Evolutionary conservation across 2,329 filamentous ascomycete species (phyloP).

Genomic region (Trichoderma sp.): DNA sequence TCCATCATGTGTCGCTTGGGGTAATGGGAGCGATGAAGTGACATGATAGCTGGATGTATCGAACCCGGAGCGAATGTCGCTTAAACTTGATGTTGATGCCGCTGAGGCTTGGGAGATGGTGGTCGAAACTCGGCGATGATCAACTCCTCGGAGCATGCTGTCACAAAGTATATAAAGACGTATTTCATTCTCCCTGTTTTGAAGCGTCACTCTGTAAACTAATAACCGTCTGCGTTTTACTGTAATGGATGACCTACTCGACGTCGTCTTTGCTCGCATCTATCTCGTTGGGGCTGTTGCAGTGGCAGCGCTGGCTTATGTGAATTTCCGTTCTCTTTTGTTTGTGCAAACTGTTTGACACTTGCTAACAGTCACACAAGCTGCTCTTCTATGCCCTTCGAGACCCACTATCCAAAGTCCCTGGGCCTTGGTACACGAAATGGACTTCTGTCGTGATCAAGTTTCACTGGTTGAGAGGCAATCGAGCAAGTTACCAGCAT

Average conservation of each 20-base stretch:
- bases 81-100: neutral
- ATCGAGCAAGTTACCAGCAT: conserved; percentile 1
- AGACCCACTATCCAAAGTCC: neutral
- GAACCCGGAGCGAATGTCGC: neutral
- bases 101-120: too few species aligned
- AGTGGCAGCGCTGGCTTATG: neutral
- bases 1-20: neutral
- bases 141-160: neutral
- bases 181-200: neutral
- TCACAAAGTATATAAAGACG: neutral
- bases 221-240: neutral
- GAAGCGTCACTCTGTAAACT: rapidly evolving
- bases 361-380: neutral
- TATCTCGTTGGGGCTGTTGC: neutral
- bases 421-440: conserved; percentile 7
- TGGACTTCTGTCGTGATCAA: neutral
- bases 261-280: neutral
- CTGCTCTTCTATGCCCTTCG: neutral
- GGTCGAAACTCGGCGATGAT: neutral
- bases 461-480: neutral
- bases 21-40: neutral
- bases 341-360: too few species aligned
- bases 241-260: neutral
- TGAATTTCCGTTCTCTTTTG: neutral
- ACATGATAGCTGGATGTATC: neutral